A percentile compares a stretch with the other conserved stretches of the same genome.
Conservation (phyloP, 2,329 filamentous ascomycete genomes). For the Myriosclerotinia duriaeana region DNA sequence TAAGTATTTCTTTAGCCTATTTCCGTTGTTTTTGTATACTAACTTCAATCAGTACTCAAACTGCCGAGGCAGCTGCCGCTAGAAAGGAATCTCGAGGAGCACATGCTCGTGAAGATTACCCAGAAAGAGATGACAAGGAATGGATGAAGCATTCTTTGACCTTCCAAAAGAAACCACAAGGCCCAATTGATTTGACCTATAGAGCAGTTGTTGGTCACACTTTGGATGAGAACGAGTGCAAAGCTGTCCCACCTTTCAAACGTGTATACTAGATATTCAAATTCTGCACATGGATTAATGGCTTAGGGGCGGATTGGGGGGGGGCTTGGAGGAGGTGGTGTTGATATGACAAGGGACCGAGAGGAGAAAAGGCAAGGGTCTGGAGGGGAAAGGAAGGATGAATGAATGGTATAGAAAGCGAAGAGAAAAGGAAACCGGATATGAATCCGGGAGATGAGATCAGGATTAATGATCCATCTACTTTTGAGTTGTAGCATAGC, state of each 20-base stretch:
- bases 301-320: neutral
- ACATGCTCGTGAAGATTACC: slow-evolving; percentile 94
- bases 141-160: slow-evolving; percentile 99
- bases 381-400: neutral
- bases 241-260: slow-evolving; percentile 95
- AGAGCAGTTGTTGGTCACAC: slow-evolving; percentile 78
- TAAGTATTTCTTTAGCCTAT: slow-evolving; percentile 48
- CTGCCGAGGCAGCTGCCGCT: slow-evolving; percentile 83
- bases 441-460: neutral
- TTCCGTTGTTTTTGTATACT: neutral
- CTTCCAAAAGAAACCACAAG: slow-evolving; percentile 92
- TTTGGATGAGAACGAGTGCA: slow-evolving; percentile 93
- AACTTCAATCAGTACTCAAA: slow-evolving; percentile 66
- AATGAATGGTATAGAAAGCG: neutral
- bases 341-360: slow-evolving; percentile 8
- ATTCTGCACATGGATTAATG: slow-evolving; percentile 13
- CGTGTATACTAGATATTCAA: slow-evolving; percentile 67
- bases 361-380: slow-evolving; percentile 5
- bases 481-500: slow-evolving; percentile 18
- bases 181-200: slow-evolving; percentile 83
- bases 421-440: neutral
- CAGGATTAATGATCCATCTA: slow-evolving; percentile 8
- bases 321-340: neutral
- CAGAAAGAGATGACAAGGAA: slow-evolving; percentile 89
- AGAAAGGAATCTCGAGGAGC: slow-evolving; percentile 97